Conservation (phyloP, 768 basidiomycete genomes). For the Sistotremastrum niveocremeum region DNA sequence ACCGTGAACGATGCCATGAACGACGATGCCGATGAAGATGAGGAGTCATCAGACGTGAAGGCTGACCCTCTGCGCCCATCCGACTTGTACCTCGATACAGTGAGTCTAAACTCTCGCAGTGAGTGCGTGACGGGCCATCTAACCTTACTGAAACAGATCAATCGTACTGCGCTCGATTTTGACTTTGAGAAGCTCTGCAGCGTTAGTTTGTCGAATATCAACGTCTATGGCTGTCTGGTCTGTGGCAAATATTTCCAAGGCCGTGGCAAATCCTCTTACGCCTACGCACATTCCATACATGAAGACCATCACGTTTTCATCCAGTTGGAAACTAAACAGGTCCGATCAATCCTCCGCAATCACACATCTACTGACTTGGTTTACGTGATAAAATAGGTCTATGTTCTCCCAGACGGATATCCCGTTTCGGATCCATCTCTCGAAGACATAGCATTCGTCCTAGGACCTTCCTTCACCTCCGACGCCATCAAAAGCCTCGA, state of each 20-base stretch:
- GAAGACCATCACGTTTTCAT: slow-evolving; percentile 99
- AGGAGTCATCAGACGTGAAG: slow-evolving; percentile 15
- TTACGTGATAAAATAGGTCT: slow-evolving; percentile 47
- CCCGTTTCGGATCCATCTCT: slow-evolving; percentile 92
- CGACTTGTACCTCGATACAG: slow-evolving; percentile 92
- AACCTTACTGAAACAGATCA: slow-evolving; percentile 46
- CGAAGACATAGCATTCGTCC: slow-evolving; percentile 85
- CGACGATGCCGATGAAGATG: slow-evolving; percentile 6
- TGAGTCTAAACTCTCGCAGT: slow-evolving; percentile 24
- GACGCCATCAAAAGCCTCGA: slow-evolving; percentile 25
- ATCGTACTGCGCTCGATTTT: slow-evolving; percentile 84
- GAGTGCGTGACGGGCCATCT: slow-evolving; percentile 2
- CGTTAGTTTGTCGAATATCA: slow-evolving; percentile 90
- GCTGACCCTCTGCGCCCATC: slow-evolving; percentile 31
- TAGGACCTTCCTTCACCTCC: slow-evolving; percentile 76
- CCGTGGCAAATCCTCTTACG: slow-evolving; percentile 83
- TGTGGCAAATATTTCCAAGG: slow-evolving; percentile 99
- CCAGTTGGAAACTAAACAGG: slow-evolving; percentile 88
- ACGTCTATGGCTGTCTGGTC: slow-evolving; percentile 94
- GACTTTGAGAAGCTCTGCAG: slow-evolving; percentile 99
- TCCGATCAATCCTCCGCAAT: slow-evolving; percentile 18
- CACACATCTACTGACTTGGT: neutral
- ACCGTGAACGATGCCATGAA: too few species aligned
- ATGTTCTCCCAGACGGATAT: slow-evolving; percentile 95
- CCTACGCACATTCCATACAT: slow-evolving; percentile 93